Conservation (phyloP, 352 stramenopile species). For the Globisporangium cederbergense region DNA sequence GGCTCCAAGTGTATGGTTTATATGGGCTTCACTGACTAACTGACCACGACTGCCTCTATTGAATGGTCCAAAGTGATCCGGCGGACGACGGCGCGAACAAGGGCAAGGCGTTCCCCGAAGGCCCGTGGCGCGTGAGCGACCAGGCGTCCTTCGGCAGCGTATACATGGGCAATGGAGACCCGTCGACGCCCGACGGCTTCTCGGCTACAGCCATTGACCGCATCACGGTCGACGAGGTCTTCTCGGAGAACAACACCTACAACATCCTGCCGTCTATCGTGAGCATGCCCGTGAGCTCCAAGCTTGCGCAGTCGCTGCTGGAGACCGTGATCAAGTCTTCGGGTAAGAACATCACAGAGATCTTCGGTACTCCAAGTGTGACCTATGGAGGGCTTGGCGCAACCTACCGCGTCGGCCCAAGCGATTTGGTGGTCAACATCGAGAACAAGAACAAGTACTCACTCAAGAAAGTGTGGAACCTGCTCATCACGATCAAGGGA, state of each 20-base stretch:
- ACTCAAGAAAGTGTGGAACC: slow-evolving; percentile 76
- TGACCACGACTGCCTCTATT: neutral
- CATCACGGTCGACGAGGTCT: slow-evolving; percentile 73
- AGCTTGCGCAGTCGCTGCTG: slow-evolving; percentile 52
- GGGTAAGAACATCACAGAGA: slow-evolving; percentile 28
- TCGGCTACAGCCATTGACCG: slow-evolving; percentile 53
- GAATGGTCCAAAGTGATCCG: slow-evolving; percentile 41
- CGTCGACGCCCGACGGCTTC: slow-evolving; percentile 70
- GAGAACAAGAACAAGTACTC: slow-evolving; percentile 68
- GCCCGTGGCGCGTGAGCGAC: slow-evolving; percentile 56
- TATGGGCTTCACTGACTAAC: neutral
- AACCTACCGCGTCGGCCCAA: slow-evolving; percentile 31
- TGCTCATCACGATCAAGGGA: slow-evolving; percentile 67
- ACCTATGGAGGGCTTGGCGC: slow-evolving; percentile 25
- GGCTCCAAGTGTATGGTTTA: neutral
- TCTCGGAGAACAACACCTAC: slow-evolving; percentile 79
- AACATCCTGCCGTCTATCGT: slow-evolving; percentile 71
- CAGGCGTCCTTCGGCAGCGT: slow-evolving; percentile 65
- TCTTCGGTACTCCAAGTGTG: slow-evolving; percentile 38
- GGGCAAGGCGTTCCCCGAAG: slow-evolving; percentile 57
- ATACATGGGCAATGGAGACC: slow-evolving; percentile 85
- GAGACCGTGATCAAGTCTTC: slow-evolving; percentile 14
- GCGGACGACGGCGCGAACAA: slow-evolving; percentile 48
- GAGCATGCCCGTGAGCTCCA: slow-evolving; percentile 69
- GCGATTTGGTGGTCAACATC: slow-evolving; percentile 32